Base-by-base conservation (phyloP, 805 yeast genomes). In the Saccharomycopsis capsularis region DNA sequence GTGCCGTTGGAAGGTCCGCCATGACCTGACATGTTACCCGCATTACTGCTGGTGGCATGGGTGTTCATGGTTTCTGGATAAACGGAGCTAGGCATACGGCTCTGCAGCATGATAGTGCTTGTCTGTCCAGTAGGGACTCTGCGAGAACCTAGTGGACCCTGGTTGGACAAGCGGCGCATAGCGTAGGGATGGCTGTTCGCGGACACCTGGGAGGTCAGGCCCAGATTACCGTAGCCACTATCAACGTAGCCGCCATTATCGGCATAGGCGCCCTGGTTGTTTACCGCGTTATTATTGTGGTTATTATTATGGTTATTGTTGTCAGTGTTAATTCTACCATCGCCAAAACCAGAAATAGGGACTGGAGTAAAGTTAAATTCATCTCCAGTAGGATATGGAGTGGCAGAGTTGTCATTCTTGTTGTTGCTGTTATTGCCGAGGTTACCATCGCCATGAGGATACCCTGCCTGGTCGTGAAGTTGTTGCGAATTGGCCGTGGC, bases 341-440 rank as follows among this genome's bases (percentile, higher is more conserved):
- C 21, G 3, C 21, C n/a, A 25, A 50, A 45, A 7, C 47, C 47
- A 6, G 34, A 21, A 27, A 32, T 43, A 13, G 47, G 43, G 9
- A 38, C 50, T 11, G 55, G 53, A 18, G 55, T 49, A 40, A 50
- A 49, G 30, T 45, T 45, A 42, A 52, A 51, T 23, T 51, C 55
- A 35, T 48, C 42, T 15, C 34, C 40, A 18, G 46, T 25, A n/a
- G 52, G 50, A 38, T 51, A 48, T 27, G 52, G 49, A 25, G 44
- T 35, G n/a, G n/a, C n/a, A n/a, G n/a, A n/a, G n/a, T n/a, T n/a
- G n/a, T n/a, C n/a, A n/a, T 13, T 43, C 6, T 30, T 39, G 19
- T 16, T 24, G 21, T 19, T 30, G 30, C 36, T 36, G 32, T 27
- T 27, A 13, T 27, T 27, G 11, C 7, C 32, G 13, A 27, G 13